Base-by-base conservation (phyloP, 257 asterid genomes). In the Capsicum pubescens region DNA sequence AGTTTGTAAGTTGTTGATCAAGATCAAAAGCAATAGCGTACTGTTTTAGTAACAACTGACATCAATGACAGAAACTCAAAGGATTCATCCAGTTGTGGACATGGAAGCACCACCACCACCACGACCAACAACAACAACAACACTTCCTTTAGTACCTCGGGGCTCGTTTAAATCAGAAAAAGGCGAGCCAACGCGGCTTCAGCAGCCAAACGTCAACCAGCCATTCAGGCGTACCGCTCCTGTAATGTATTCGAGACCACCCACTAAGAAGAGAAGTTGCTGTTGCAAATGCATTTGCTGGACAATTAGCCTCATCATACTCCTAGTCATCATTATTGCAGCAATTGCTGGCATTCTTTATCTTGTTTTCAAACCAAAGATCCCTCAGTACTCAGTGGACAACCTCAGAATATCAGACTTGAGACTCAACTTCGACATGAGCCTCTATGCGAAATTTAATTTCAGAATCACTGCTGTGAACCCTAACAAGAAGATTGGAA, bases 401-500 rank as follows among this genome's bases (percentile, higher is more conserved):
- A 90, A 91, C 85, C 97, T 95, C 86, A 90, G 91, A 61, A 94
- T 94, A 86, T 89, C 97, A 5, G 97, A 92, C 66, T 84, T 94
- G 87, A 89, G 95, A 0, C 94, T 94, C 14, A 93, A 94, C 69
- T 88, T 91, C 13, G 98, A 95, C 89, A 44, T 91, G 87, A 93
- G 92, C 88, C 98, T 94, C 48, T 90, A 92, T 15, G 93, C 95
- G 1, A 91, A 85, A 83, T 94, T 95, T 90, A 87, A 91, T 79
- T 93, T 93, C 64, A 89, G 90, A 91, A 89, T 95, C 91, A 94
- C 93, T 6, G 90, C 98, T 2, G 88, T 84, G 4, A 95, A 94
- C 86, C 98, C 97, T 2, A 95, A 95, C 86, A 89, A 93, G 72
- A 94, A 91, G 89, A 94, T 95, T 36, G 98, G 99, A 7, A 93